Base-by-base conservation (phyloP, 805 yeast genomes). In the Saccharomycopsis schoenii region DNA sequence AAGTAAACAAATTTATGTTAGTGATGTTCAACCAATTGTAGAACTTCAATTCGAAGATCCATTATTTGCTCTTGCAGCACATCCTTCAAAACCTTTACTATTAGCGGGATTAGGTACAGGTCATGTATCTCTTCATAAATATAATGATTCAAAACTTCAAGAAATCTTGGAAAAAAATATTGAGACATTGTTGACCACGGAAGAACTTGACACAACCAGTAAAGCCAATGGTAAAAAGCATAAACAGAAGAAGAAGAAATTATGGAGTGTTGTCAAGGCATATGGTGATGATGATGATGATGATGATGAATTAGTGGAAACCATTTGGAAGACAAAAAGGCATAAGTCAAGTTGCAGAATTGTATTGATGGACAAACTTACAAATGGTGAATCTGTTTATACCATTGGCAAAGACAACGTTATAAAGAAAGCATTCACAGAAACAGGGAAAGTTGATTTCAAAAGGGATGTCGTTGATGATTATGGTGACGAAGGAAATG, bases 291-390 rank as follows among this genome's bases (percentile, higher is more conserved):
- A 54, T 19, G 58, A 58, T 8, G 65, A 66, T 1, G 73, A 70
- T 8, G 71, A 68, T 25, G 69, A 68, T 4, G 72, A 71, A 12
- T 66, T 65, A 11, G 68, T 77, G 4, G 69, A 73, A 4, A 68
- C 79, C 34, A 60, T 72, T 0, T 93, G 99, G 99, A 82, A 86
- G 60, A 92, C 97, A 0, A 88, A 83, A 68, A 80, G 98, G 69
- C 98, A 93, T 70, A 91, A 90, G 71, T 92, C 90, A 0, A 86
- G 96, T 65, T 89, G 96, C 63, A 75, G 99, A 52, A 82, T 87
- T 3, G 74, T 89, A 1, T 74, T 82, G 8, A 85, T 89, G 70
- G 88, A 84, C 62, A 81, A 83, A 42, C 75, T 80, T 1, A 90
- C 90, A 1, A 70, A 73, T 5, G 79, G 79, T n/a, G 78, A 79